Evolutionary conservation across 176 grass and related monocot species (phyloP), one percentile per base, ranked within the genome.

Genomic region (Musa acuminata): DNA sequence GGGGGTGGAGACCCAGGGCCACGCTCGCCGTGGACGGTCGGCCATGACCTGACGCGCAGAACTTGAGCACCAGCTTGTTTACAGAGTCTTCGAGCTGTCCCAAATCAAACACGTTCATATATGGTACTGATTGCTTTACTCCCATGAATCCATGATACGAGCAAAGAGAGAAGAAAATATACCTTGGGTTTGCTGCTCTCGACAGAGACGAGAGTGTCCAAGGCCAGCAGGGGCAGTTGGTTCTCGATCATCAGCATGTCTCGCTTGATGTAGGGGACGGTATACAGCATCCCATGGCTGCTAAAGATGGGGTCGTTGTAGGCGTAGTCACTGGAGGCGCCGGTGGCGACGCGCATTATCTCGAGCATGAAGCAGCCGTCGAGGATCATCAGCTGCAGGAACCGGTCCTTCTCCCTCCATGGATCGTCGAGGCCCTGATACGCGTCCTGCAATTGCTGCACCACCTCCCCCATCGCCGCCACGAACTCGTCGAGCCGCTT

Each of bases 181-280:
- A 91, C 89, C 77, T 51, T 13, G 1, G 76, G 7, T 51, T 57
- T 79, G 69, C 75, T 75, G 48, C 27, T 73, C 72, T 90, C 88
- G 9, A 86, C 75, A 77, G 65, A 73, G 23, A 85, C 19, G 20
- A 96, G 88, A 64, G 13, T 83, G 29, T 85, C 80, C 11, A 96
- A 77, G 2, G 88, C 84, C 8, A 91, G 82, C 51, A 96, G 77
- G 2, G 88, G 92, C 43, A 91, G 52, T 74, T 96, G 92, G 69
- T 96, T 96, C 83, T 96, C 88, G 21, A 96, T 76, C 92, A 96
- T 87, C 21, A 96, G 86, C 86, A 89, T 89, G 69, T 96, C 92
- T 0, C 92, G 82, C 35, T 74, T 79, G 13, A 91, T 87, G 83
- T 87, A 96, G 0, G 92, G 88, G 66, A 91, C 75, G 67, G 77